Evolutionary conservation across 495 filamentous ascomycete species (phyloP), one percentile per base, ranked within the genome.

Genomic region (Hypoxylon rickii): DNA sequence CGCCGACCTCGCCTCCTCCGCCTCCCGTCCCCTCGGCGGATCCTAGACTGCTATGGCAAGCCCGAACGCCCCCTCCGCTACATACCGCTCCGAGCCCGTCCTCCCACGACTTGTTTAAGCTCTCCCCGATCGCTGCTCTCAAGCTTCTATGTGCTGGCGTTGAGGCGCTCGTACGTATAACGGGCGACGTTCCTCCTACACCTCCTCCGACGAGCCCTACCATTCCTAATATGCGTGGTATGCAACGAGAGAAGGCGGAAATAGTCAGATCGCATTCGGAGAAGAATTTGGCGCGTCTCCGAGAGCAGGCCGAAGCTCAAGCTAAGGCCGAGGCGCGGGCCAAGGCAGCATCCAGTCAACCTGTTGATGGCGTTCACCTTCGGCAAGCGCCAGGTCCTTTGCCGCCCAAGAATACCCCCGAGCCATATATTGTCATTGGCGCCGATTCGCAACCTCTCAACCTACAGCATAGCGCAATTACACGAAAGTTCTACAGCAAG

Each of bases 401-500:
- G 26, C 58, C 58, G 17, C 22, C 45, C 11, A 48, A 54, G 13
- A 34, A 19, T 8, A 61, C 61, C 4, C 69, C 72, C 13, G 66
- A 71, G 39, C 79, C 79, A 4, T 79, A 82, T 55, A 74, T 81
- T 42, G 65, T 86, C 31, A 77, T 86, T 31, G 82, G 80, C 17
- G 79, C 83, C 15, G 76, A 85, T 53, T 83, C 83, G 22, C 79
- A 88, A 53, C 83, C 83, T 2, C 71, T 84, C 31, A 78, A 80
- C 46, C 69, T 85, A 16, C 91, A 96, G 69, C 86, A 90, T 59
- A 83, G 82, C 48, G 86, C 91, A 48, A 86, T 97, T 43, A 88
- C 88, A 8, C 84, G 90, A 21, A 91, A 94, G 51, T 98, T 98
- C 73, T 92, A 92, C 70, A 93, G 89, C 17, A 96, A 94, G 65